Evolutionary conservation across 2,329 filamentous ascomycete genomes (phyloP), one percentile per base, ranked within the genome.

Genomic region (Colletotrichum viniferum): DNA sequence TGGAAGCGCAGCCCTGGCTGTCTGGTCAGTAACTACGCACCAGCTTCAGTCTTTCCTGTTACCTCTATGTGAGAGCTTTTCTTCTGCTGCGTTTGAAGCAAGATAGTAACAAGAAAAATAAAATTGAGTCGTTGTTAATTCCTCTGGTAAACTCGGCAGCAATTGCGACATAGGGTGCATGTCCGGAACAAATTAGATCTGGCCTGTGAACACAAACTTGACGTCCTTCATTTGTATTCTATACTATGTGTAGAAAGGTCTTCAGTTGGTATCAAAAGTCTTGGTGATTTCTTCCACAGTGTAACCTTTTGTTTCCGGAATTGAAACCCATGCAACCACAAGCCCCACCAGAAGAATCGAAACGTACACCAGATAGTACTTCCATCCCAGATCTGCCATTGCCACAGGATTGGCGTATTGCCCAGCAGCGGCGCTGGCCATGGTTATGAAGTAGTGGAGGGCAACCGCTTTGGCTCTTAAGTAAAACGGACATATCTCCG

Each of bases 361-460:
- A 58, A 89, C 88, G 72, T 91, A 92, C 18, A 92, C 84, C 75
- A 92, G 88, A 81, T 91, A 92, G 77, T 88, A 92, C 78, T 84
- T 87, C 85, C 88, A 91, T 0, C 84, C 84, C 38, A 91, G 85
- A 2, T 84, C 79, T 0, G 84, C 85, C 3, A 92, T 80, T 0
- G 86, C 90, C 67, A 89, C 87, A 0, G 90, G 90, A 30, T 88
- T 88, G 16, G 92, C 88, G 4, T 79, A 81, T 36, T 82, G 79
- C 34, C 82, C 80, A 12, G 80, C 78, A 32, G 82, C 81, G 0
- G 81, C 78, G 18, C 78, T 79, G 5, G 58, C 74, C 16, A 81
- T 81, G n/a, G 78, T 81, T 1, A 79, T 69, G 3, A 82, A 77
- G 2, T 81, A 78, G 9, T 81, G 81, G 0, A 78, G 74, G 0